Evolutionary conservation across 768 basidiomycete genomes (phyloP), one percentile per base, ranked within the genome.

Genomic region (Leccinum boreale): DNA sequence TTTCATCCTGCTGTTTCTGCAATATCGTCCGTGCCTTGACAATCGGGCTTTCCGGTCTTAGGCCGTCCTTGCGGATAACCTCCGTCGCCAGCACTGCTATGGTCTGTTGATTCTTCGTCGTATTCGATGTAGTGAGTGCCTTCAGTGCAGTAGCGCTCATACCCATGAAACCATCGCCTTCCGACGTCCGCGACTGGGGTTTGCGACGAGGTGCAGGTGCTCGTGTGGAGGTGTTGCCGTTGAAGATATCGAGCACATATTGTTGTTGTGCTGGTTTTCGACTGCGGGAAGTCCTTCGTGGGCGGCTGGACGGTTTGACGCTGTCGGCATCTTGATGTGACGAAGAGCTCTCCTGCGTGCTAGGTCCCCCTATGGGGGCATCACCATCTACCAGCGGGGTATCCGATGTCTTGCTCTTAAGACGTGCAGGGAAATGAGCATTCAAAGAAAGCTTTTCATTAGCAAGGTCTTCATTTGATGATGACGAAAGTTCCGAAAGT

Each of bases 31-130:
- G 80, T 48, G 87, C 79, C 70, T 89, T 90, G 52, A 89, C 83
- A n/a, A 77, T 79, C 6, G 91, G 91, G 65, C 90, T 93, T 60
- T 87, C 89, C 10, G 91, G 91, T 54, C 91, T 77, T 35, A 73
- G 68, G 28, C 91, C 90, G 45, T 85, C 80, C 70, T 81, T 89
- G 50, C 84, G 78, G 29, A 93, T 74, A 19, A 92, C 79, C 69
- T 89, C 83, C 35, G 81, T 90, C 69, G 88, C 84, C 39, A 93
- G 70, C 59, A 78, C 80, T 5, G 81, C 76, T 23, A 82, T 62
- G 50, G 86, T 89, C 50, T 78, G 75, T 73, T 93, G 89, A 64
- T 93, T 93, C 68, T 74, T 82, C 50, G 76, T 71, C 1, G 90
- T 93, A 69, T 93, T 92, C 42, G 82, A 80, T 15, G 77, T 78